Evolutionary conservation across 2,329 filamentous ascomycete genomes (phyloP).

Genomic region (Coniella vitis): DNA sequence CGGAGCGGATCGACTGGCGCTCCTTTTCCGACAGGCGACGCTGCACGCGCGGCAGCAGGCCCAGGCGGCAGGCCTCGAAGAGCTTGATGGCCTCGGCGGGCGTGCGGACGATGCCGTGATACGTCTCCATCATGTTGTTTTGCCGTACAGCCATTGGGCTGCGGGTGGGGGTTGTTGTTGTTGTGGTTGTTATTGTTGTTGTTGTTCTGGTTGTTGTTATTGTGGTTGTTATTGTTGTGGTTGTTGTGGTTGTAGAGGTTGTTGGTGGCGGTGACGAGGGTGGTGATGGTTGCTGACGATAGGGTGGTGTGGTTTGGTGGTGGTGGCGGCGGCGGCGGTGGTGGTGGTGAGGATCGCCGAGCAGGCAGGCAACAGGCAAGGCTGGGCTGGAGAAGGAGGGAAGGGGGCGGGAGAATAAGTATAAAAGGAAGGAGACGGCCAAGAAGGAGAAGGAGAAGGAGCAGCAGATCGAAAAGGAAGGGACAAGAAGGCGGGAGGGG

Average conservation of each 20-base stretch:
- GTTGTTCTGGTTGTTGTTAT: not conserved
- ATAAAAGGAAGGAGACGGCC: slow-evolving; percentile 1
- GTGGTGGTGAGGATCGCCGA: not conserved
- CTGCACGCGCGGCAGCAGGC: slow-evolving; percentile 85
- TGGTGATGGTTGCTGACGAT: too few relatives aligned
- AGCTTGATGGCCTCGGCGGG: slow-evolving; percentile 94
- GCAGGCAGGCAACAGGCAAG: not conserved
- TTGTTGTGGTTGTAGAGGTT: not conserved
- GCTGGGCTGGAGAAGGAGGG: not conserved
- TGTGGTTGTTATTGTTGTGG: not conserved
- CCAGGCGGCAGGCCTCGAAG: slow-evolving; percentile 93
- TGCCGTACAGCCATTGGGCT: slow-evolving; percentile 14
- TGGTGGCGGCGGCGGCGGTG: not conserved
- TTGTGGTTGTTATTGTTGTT: not conserved
- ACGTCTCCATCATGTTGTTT: slow-evolving; percentile 77
- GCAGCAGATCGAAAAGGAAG: too few relatives aligned
- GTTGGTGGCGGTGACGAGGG: not conserved
- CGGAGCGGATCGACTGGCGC: slow-evolving; percentile 88
- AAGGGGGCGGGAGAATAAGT: not conserved
- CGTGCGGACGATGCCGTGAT: slow-evolving; percentile 90
- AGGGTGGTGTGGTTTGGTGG: not conserved
- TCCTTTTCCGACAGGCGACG: slow-evolving; percentile 93
- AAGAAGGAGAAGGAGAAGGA: too few relatives aligned
- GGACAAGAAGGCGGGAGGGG: too few relatives aligned
- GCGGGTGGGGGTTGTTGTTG: not conserved